Base-by-base conservation (phyloP, 352 stramenopile species). In the Phytopythium helicoides region DNA sequence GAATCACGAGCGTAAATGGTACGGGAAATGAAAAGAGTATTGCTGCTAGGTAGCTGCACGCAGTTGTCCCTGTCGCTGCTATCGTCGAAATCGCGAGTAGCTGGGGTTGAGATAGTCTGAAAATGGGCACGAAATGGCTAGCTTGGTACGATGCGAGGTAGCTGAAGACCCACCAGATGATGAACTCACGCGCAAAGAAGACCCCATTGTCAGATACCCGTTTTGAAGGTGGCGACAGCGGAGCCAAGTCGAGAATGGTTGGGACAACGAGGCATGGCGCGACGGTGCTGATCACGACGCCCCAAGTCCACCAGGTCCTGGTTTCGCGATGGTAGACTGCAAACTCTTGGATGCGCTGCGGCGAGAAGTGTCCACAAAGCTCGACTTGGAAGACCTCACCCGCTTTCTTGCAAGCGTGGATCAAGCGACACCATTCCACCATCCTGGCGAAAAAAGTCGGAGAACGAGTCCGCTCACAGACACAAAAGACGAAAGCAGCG, bases 331-430 rank as follows among this genome's bases (percentile, higher is more conserved):
- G 33, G 31, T 64, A 68, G 1, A 39, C 58, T 6, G 50, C 46
- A 1, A 68, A 25, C 0, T 55, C 19, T 0, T 55, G 28, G 1
- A 68, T 33, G 8, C 56, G 55, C 22, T 55, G 33, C 2, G 26
- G 21, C 5, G 60, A 68, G 36, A 60, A 68, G 11, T 36, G 54
- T 7, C 60, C 55, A 6, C 46, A 48, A 1, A 68, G 56, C 46
- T 68, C 55, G 12, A 68, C 56, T 36, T 68, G 55, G 2, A 44
- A 18, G 25, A 18, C 28, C n/a, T 50, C 16, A 9, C 9, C 44
- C 9, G 19, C 28, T 33, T 33, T 33, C 5, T 5, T 9, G 28
- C 5, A 10, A 10, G 5, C 9, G 28, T 9, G 28, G 28, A 33
- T 5, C 28, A 5, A 33, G 28, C 28, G 28, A 33, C 28, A 33